phyloP scores from a whole-genome alignment of 2,329 filamentous ascomycete genomes.

The Talaromyces pinophilus region DNA sequence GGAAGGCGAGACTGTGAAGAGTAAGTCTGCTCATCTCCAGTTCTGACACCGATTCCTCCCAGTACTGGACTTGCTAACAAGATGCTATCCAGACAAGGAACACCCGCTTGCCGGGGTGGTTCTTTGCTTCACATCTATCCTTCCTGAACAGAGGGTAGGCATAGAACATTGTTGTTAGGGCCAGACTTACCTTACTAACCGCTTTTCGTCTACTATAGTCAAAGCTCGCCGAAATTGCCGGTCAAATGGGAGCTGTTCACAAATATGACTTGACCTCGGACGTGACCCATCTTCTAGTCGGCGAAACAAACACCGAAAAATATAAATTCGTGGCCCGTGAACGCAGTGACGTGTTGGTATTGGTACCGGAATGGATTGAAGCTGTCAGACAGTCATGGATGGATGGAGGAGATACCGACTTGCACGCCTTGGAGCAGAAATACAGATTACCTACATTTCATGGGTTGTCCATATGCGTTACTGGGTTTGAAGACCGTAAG shows the following conservation, averaged over 20 bases:
- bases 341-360: slow-evolving; percentile 79
- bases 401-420: slow-evolving; percentile 71
- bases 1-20: slow-evolving; percentile 38
- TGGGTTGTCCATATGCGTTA: slow-evolving; percentile 65
- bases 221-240: slow-evolving; percentile 52
- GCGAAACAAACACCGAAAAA: slow-evolving; percentile 84
- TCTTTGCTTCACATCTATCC: slow-evolving; percentile 84
- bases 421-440: slow-evolving; percentile 66
- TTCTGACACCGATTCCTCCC: background rate
- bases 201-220: slow-evolving; percentile 32
- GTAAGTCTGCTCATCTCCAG: slow-evolving; percentile 31
- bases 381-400: slow-evolving; percentile 80
- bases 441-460: slow-evolving; percentile 48
- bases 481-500: slow-evolving; percentile 67
- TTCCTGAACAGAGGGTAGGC: slow-evolving; percentile 73
- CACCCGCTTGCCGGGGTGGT: slow-evolving; percentile 70
- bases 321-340: slow-evolving; percentile 93
- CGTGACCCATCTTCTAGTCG: slow-evolving; percentile 91
- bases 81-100: slow-evolving; percentile 52
- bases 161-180: background rate
- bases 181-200: slow-evolving; percentile 22
- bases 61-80: slow-evolving; percentile 24
- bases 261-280: slow-evolving; percentile 93
- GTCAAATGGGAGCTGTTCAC: slow-evolving; percentile 82
- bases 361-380: slow-evolving; percentile 82